A percentile compares a stretch with the other conserved stretches of the same genome.
phyloP scores from a whole-genome alignment of 1,284 basidiomycete species.

The Termitomyces sp. region DNA sequence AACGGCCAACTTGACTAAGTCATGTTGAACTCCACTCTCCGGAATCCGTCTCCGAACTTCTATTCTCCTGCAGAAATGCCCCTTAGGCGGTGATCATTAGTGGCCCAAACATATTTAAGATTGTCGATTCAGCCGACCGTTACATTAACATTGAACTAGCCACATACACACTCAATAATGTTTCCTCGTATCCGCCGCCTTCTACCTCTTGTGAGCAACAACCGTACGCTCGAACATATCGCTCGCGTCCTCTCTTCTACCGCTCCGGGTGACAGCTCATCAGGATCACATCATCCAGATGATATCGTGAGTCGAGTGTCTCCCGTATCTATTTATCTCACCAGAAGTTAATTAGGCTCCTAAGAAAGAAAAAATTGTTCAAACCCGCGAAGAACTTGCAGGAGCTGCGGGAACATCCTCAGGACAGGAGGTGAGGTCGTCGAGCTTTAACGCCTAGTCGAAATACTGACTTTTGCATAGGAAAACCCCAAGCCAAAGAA shows the following conservation, averaged over 20 bases:
- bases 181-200: background rate
- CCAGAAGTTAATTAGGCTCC: background rate
- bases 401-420: too few species aligned
- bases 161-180: too few species aligned
- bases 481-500: background rate
- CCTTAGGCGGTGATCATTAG: too few species aligned
- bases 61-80: too few species aligned
- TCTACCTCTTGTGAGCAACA: background rate
- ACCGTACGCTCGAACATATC: background rate
- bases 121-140: too few species aligned
- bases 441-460: background rate
- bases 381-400: background rate
- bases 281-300: background rate
- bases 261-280: background rate
- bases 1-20: too few species aligned
- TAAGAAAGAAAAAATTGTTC: background rate
- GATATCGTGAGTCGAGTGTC: background rate
- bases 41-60: too few species aligned
- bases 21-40: too few species aligned
- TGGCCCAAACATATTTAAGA: too few species aligned
- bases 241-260: background rate
- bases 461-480: background rate
- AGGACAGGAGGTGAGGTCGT: too few species aligned
- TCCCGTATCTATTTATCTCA: background rate
- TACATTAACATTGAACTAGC: too few species aligned